phyloP scores from a whole-genome alignment of 1,139 yeast genomes.

The Magnusiomyces magnusii region DNA sequence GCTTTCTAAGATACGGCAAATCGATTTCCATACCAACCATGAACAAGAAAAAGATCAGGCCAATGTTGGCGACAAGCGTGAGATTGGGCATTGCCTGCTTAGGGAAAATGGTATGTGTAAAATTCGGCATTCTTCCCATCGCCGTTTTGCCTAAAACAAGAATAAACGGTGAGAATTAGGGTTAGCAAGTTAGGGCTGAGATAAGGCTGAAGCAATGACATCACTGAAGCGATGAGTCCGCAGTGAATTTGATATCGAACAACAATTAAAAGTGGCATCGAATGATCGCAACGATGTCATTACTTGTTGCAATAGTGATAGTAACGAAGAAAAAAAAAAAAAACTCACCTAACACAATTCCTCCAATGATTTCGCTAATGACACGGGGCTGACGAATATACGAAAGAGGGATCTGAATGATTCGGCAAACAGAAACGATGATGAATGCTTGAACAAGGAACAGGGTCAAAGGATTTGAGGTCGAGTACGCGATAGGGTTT shows the following conservation, averaged over 20 bases:
- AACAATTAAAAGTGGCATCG: too few relatives aligned
- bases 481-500: constrained; percentile 54
- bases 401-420: constrained; percentile 52
- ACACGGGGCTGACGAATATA: constrained; percentile 64
- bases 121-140: constrained; percentile 60
- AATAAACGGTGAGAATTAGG: too few relatives aligned
- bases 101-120: constrained; percentile 59
- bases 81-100: constrained; percentile 52
- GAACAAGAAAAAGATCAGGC: constrained; percentile 64
- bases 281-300: too few relatives aligned
- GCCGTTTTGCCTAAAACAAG: constrained; percentile 55
- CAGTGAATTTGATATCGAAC: too few relatives aligned
- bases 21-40: constrained; percentile 76
- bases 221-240: too few relatives aligned
- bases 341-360: constrained; percentile 65
- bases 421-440: constrained; percentile 46
- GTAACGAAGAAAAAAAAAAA: too few relatives aligned
- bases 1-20: constrained; percentile 50
- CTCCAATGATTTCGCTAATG: constrained; percentile 70
- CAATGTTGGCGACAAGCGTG: constrained; percentile 61
- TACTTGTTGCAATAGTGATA: too few relatives aligned
- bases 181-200: too few relatives aligned
- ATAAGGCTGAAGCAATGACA: too few relatives aligned
- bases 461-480: constrained; percentile 51
- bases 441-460: constrained; percentile 51